Evolutionary conservation across 805 yeast genomes (phyloP), one percentile per base, ranked within the genome.

Genomic region (Pichia pseudocactophila): DNA sequence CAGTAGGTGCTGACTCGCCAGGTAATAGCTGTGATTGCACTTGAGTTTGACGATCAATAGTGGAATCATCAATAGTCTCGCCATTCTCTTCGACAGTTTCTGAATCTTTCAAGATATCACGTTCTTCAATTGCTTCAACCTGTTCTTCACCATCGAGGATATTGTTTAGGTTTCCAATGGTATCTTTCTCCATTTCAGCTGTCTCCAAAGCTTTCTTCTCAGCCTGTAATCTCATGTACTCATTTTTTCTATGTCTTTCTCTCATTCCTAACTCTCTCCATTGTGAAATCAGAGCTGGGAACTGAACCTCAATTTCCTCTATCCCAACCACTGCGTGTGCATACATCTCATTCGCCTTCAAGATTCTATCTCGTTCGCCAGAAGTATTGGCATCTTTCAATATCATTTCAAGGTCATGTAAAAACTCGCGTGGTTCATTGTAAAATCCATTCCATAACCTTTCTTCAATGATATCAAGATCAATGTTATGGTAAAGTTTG

Each of bases 401-500:
- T 31, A 92, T 90, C 76, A 83, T 72, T 55, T 81, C 87, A 35
- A 92, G 73, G 57, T 92, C 98, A 50, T 74, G 76, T 52, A 89
- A 64, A 56, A 84, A 90, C 58, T 92, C 97, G 50, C 78, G 80
- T 12, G 97, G 97, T 54, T 88, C 96, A 31, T 86, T 80, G 56
- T 92, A 92, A 60, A 64, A 92, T 0, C 98, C 98, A 61, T 92
- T 92, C 98, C 98, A 92, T 42, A 92, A 63, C 45, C 98, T 71
- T 58, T 92, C 97, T 56, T 92, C 98, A 28, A 92, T 76, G 15
- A 88, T 80, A 56, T 92, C 98, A 42, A 92, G 66, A 55, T 92
- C 98, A 84, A 92, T 92, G 53, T 92, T 92, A 64, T 70, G 73
- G 56, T 70, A 90, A 49, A 68, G 71, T 43, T 74, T 76, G 3